Percentiles rank a stretch among this genome's conserved stretches.
phyloP scores from a whole-genome alignment of 2,329 filamentous ascomycete genomes.

The Chalara sp. region DNA sequence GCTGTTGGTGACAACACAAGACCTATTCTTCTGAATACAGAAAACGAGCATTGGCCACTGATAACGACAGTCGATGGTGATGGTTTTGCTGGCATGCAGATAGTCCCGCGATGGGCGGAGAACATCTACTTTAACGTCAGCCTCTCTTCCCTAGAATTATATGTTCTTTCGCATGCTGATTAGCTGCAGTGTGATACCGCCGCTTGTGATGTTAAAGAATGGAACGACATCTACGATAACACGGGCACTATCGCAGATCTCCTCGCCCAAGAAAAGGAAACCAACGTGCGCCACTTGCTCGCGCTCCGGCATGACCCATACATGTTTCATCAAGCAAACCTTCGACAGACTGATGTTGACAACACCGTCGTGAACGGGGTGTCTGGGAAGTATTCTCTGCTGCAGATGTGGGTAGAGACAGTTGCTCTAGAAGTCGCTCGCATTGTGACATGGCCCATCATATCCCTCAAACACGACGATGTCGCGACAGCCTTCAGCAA shows the following conservation, averaged over 20 bases:
- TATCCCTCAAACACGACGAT: too few relatives aligned
- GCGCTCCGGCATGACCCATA: slow-evolving; percentile 30
- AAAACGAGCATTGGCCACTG: slow-evolving; percentile 43
- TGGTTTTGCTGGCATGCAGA: slow-evolving; percentile 46
- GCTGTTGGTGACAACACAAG: slow-evolving; percentile 58
- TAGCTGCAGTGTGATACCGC: slow-evolving; percentile 39
- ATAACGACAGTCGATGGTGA: slow-evolving; percentile 44
- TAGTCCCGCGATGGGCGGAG: slow-evolving; percentile 48
- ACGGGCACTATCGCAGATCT: slow-evolving; percentile 44
- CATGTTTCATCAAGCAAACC: slow-evolving; percentile 47
- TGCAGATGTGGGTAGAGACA: slow-evolving; percentile 17
- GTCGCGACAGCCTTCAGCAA: too few relatives aligned
- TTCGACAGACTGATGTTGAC: slow-evolving; percentile 40
- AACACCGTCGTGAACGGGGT: slow-evolving; percentile 9
- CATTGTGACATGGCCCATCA: too few relatives aligned
- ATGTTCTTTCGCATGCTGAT: too few relatives aligned
- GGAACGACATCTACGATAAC: slow-evolving; percentile 50
- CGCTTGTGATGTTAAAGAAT: slow-evolving; percentile 47
- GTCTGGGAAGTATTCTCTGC: slow-evolving; percentile 10
- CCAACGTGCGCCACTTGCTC: slow-evolving; percentile 47
- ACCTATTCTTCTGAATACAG: slow-evolving; percentile 40
- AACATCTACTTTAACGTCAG: too few relatives aligned
- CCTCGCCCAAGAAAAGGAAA: slow-evolving; percentile 39
- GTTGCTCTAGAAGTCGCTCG: slow-evolving; percentile 9
- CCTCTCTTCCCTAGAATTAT: too few relatives aligned